phyloP scores from a whole-genome alignment of 2,329 filamentous ascomycete genomes.

The Xylariaceae sp. region DNA sequence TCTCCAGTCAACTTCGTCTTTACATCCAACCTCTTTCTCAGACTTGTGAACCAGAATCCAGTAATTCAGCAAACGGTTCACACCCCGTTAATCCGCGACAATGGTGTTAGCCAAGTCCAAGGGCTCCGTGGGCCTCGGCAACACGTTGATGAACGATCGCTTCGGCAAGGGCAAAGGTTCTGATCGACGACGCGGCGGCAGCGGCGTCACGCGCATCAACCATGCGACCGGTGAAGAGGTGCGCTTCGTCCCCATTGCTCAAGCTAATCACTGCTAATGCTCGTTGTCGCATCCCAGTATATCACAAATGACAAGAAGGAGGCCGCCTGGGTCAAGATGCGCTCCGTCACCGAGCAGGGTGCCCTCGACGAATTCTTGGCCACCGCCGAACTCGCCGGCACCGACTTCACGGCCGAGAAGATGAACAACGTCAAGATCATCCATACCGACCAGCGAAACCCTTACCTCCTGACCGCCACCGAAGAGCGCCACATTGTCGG shows the following conservation, averaged over 20 bases:
- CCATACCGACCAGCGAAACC: slow-evolving; percentile 92
- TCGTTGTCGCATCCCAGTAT: slow-evolving; percentile 50
- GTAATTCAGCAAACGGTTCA: not conserved
- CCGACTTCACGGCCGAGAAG: slow-evolving; percentile 98
- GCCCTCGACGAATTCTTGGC: slow-evolving; percentile 94
- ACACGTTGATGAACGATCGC: slow-evolving; percentile 96
- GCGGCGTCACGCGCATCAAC: slow-evolving; percentile 60
- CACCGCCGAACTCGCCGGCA: slow-evolving; percentile 94
- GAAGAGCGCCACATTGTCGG: slow-evolving; percentile 74
- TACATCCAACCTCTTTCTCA: not conserved
- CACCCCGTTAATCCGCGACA: slow-evolving; percentile 26
- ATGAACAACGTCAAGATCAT: slow-evolving; percentile 99
- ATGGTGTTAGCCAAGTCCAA: slow-evolving; percentile 81
- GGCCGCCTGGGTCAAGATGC: slow-evolving; percentile 98
- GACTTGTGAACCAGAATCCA: not conserved
- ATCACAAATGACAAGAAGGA: slow-evolving; percentile 87
- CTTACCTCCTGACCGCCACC: slow-evolving; percentile 77
- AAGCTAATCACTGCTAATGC: slow-evolving; percentile 1
- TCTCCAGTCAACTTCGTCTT: not conserved
- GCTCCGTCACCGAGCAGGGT: slow-evolving; percentile 94
- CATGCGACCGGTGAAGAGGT: slow-evolving; percentile 74
- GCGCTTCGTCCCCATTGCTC: slow-evolving; percentile 18
- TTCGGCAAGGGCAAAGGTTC: slow-evolving; percentile 88
- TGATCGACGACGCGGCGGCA: slow-evolving; percentile 64
- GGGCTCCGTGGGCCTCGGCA: slow-evolving; percentile 89